Conservation (phyloP, 352 stramenopile genomes). For the Phytophthora lateralis region DNA sequence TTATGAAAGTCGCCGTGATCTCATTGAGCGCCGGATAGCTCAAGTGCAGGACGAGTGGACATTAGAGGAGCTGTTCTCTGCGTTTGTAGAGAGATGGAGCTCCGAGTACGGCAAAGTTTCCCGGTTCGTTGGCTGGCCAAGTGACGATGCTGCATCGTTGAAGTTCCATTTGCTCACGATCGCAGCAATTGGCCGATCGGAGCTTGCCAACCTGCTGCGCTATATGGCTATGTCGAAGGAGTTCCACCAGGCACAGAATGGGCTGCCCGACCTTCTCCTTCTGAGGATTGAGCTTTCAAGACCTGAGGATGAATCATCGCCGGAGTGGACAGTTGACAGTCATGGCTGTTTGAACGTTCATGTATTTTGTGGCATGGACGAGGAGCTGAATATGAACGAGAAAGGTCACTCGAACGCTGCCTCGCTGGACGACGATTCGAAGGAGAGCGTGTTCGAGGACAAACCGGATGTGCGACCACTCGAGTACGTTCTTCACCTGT, state of each 20-base stretch:
- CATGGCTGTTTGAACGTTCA: conserved; percentile 53
- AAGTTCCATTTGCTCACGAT: conserved; percentile 59
- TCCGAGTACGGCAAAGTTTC: conserved; percentile 56
- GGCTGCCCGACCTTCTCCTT: conserved; percentile 71
- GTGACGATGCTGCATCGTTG: conserved; percentile 36
- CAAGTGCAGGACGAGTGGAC: conserved; percentile 49
- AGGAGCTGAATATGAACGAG: conserved; percentile 56
- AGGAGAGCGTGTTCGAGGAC: conserved; percentile 4
- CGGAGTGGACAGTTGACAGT: conserved; percentile 30
- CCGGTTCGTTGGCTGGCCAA: conserved; percentile 71
- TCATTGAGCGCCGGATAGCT: conserved; percentile 54
- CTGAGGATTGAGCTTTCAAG: conserved; percentile 33
- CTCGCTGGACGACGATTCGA: conserved; percentile 1
- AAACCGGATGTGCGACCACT: conserved; percentile 21
- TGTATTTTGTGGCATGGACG: conserved; percentile 58
- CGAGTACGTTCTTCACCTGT: conserved; percentile 22
- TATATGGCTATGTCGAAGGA: conserved; percentile 77
- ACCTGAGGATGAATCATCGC: conserved; percentile 2
- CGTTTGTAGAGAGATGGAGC: conserved; percentile 44
- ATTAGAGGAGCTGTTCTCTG: conserved; percentile 47
- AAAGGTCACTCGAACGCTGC: conserved; percentile 11
- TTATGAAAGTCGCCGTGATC: conserved; percentile 40
- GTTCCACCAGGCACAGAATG: conserved; percentile 74
- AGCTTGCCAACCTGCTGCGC: conserved; percentile 50
- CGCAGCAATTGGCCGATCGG: conserved; percentile 46